Conservation (phyloP, 176 grass and related monocot genomes). For the Hyparrhenia diplandra region DNA sequence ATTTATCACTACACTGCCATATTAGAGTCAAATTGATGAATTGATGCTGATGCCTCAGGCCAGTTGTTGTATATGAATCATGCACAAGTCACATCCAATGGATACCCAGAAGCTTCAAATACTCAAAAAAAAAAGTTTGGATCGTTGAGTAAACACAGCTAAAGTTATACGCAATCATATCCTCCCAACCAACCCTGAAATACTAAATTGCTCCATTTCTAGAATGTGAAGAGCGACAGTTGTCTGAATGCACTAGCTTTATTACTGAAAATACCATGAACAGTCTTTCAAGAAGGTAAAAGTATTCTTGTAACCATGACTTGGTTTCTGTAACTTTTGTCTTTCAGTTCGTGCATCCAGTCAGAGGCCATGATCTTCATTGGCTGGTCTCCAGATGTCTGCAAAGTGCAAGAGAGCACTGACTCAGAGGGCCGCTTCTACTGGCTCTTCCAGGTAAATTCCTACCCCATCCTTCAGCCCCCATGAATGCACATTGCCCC, state of each 20-base stretch:
- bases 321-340: background rate
- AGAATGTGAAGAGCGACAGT: background rate
- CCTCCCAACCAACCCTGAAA: background rate
- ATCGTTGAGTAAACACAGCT: background rate
- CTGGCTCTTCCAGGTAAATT: conserved; percentile 26
- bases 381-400: conserved; percentile 19
- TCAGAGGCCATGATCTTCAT: conserved; percentile 26
- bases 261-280: background rate
- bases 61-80: conserved; percentile 20
- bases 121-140: background rate
- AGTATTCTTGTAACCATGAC: background rate
- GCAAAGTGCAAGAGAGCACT: background rate
- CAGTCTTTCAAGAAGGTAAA: conserved; percentile 6
- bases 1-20: conserved; percentile 2
- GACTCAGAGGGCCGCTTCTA: background rate
- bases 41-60: conserved; percentile 1
- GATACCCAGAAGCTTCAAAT: conserved; percentile 30
- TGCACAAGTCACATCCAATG: conserved; percentile 2
- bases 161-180: background rate
- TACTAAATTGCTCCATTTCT: background rate
- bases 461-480: conserved; percentile 12
- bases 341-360: conserved; percentile 8
- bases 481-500: conserved; percentile 36
- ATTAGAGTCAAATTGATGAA: conserved; percentile 9
- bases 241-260: conserved; percentile 10